These are phyloP conservation scores for Candida sp. DNA, from an alignment of 1,139 yeast genomes.

Conservation along the genomic window DNA sequence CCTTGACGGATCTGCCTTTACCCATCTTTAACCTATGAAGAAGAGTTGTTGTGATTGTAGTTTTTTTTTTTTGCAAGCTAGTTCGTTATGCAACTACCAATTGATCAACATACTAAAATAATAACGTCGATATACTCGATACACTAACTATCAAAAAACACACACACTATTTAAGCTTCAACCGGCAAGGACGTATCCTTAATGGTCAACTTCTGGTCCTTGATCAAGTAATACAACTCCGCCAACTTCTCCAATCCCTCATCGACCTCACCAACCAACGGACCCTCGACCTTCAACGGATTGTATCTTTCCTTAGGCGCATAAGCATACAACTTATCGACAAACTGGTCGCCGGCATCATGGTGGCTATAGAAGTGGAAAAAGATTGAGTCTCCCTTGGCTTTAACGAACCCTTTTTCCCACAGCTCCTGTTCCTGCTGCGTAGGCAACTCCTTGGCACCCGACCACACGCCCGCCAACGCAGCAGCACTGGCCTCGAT, in stretches of 20 bases:
- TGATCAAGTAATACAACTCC: conserved; percentile 25
- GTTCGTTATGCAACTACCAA: background rate
- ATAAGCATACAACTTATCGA: conserved; percentile 24
- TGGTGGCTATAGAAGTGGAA: conserved; percentile 30
- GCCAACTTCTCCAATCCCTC: conserved; percentile 25
- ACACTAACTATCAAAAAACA: background rate
- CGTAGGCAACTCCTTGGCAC: conserved; percentile 27
- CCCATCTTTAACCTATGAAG: background rate
- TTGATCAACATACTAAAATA: background rate
- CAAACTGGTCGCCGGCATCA: conserved; percentile 22
- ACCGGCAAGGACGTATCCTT: conserved; percentile 11
- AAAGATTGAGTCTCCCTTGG: conserved; percentile 23
- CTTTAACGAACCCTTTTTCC: conserved; percentile 26
- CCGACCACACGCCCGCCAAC: conserved; percentile 52
- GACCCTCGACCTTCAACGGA: conserved; percentile 29
- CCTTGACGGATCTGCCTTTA: background rate
- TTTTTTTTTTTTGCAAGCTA: background rate
- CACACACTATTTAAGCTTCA: background rate
- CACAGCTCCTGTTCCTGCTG: conserved; percentile 32
- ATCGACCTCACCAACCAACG: conserved; percentile 26
- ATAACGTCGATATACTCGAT: background rate
- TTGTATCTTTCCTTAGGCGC: conserved; percentile 27
- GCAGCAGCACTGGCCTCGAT: conserved; percentile 50
- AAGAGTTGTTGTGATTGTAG: background rate
- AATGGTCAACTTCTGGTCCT: conserved; percentile 14